Percentiles rank a stretch among this genome's conserved stretches.
Conservation (phyloP, 306 rosid genomes). For the Carpinus viminea region DNA sequence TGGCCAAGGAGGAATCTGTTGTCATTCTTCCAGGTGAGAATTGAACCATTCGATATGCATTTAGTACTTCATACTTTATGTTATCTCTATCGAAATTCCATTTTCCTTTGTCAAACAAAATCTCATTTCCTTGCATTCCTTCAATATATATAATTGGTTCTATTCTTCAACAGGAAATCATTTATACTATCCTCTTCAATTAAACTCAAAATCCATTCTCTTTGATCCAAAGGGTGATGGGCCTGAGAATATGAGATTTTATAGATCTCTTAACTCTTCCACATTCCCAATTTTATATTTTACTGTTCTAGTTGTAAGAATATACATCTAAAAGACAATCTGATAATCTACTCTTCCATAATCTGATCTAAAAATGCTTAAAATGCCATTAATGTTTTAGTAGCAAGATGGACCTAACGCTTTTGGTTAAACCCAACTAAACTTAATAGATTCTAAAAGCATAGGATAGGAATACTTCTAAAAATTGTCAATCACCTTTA, state of each 20-base stretch:
- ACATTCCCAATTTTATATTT: not conserved
- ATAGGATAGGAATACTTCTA: not conserved
- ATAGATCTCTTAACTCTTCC: not conserved
- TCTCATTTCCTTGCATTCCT: not conserved
- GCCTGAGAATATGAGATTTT: not conserved
- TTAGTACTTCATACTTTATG: slow-evolving; percentile 10
- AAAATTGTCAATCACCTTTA: too few relatives aligned
- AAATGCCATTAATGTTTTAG: not conserved
- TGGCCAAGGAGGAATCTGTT: slow-evolving; percentile 93
- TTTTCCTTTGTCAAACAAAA: not conserved
- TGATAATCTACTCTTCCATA: not conserved
- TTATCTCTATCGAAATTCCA: not conserved
- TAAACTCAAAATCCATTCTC: not conserved
- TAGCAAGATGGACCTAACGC: not conserved
- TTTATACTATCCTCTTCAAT: not conserved
- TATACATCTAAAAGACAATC: not conserved
- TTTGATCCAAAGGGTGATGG: not conserved
- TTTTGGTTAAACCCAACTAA: too few relatives aligned
- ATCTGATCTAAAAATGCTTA: not conserved
- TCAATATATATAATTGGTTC: not conserved
- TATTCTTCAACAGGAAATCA: not conserved
- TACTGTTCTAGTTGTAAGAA: not conserved
- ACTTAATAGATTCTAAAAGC: not conserved
- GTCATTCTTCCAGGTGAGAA: slow-evolving; percentile 90
- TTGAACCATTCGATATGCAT: not conserved